These are phyloP conservation scores for Fomitopsis pulvina DNA, from an alignment of 768 basidiomycete genomes.

Conservation along the genomic window DNA sequence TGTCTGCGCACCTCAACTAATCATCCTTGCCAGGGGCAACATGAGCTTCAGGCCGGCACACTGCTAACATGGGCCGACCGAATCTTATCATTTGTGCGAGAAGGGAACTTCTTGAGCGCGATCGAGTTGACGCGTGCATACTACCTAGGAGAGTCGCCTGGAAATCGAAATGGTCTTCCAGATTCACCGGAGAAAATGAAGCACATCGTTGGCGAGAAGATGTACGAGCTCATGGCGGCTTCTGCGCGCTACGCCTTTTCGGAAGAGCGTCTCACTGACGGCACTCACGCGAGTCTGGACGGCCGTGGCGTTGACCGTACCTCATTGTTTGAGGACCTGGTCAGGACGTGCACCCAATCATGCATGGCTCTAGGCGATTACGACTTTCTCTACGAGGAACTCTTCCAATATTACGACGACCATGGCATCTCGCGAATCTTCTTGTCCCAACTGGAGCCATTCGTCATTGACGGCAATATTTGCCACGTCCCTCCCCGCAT, in stretches of 20 bases:
- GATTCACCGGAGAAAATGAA: slow-evolving; percentile 51
- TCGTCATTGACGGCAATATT: slow-evolving; percentile 71
- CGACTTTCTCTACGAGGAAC: slow-evolving; percentile 88
- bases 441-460: slow-evolving; percentile 72
- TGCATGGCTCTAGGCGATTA: slow-evolving; percentile 75
- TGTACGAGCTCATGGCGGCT: slow-evolving; percentile 80
- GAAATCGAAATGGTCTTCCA: slow-evolving; percentile 85
- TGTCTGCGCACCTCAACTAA: neutral
- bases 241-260: slow-evolving; percentile 90
- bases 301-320: slow-evolving; percentile 92
- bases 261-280: slow-evolving; percentile 89
- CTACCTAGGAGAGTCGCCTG: slow-evolving; percentile 72
- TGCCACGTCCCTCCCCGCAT: slow-evolving; percentile 78
- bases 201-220: slow-evolving; percentile 62
- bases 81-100: slow-evolving; percentile 74
- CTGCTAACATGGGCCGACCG: slow-evolving; percentile 94
- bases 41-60: slow-evolving; percentile 72
- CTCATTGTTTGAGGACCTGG: slow-evolving; percentile 82
- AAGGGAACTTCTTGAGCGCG: slow-evolving; percentile 84
- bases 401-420: slow-evolving; percentile 86
- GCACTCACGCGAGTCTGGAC: slow-evolving; percentile 74
- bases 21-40: slow-evolving; percentile 42
- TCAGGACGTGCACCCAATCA: slow-evolving; percentile 68
- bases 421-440: slow-evolving; percentile 82
- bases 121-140: slow-evolving; percentile 83